Base-by-base conservation (phyloP, 352 stramenopile genomes). In the Globisporangium radiosum region DNA sequence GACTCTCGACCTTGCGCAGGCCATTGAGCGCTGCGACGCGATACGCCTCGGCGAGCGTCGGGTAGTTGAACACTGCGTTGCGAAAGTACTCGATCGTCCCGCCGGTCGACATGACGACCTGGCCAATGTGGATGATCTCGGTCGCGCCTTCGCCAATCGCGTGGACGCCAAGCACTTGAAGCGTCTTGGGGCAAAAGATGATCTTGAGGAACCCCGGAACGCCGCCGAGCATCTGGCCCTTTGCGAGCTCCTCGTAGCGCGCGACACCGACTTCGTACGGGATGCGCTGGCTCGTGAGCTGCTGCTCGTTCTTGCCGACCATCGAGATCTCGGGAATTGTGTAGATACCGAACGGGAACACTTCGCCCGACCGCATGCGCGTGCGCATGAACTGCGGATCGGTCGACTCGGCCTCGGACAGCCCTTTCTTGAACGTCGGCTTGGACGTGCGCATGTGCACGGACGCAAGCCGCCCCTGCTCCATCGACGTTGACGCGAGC, bases 21-120 rank as follows among this genome's bases (percentile, higher is more conserved):
- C 84, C 84, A 58, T 93, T 86, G 39, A 91, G 68, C 17, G 84
- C 84, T 49, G 84, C 84, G 36, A 93, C 84, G 13, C 84, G 84
- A 68, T 93, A 93, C 14, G 81, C 84, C 69, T 97, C 88, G 11
- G 87, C 87, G 54, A 97, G 71, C 36, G 87, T 97, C 49, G 88
- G 88, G 74, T 95, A 97, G 73, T 97, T 97, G 70, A 97, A 96
- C 60, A 97, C 88, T 25, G 88, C 85, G 56, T 92, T 92, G 54
- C 83, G 80, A 69, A 97, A 96, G 75, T 96, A 96, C 52, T 94
- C 83, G 52, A 97, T 72, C 17, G 81, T 90, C 45, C 85, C 87
- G 50, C 73, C 85, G 37, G 80, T 93, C 13, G 84, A 87, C 81
- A 93, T 93, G 33, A 90, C 84, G 25, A 93, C 84, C 60, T 95